A percentile compares a stretch with the other conserved stretches of the same genome.
These are phyloP conservation scores for Eucalyptus erythrocorys DNA, from an alignment of 345 rosid species.

Conservation along the genomic window DNA sequence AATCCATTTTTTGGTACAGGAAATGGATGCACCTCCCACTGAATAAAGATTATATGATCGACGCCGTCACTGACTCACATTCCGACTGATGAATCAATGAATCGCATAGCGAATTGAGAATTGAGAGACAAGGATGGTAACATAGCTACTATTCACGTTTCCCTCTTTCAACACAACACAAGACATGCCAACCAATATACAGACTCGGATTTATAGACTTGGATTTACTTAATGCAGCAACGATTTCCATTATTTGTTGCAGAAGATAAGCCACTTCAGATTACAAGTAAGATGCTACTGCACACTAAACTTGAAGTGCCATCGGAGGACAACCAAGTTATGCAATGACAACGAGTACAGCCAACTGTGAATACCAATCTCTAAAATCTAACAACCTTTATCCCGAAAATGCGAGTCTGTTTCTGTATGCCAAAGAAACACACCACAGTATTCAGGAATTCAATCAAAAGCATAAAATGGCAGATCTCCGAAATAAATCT, in stretches of 20 bases:
- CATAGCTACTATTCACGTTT: background rate
- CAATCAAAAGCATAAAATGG: background rate
- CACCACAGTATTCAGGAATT: background rate
- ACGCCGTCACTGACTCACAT: no score
- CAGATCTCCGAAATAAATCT: background rate
- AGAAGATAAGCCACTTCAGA: background rate
- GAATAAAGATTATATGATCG: background rate
- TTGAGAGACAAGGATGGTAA: background rate
- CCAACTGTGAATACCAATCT: background rate
- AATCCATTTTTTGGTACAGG: background rate
- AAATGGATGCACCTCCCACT: background rate
- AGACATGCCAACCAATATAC: background rate
- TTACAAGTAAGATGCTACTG: background rate
- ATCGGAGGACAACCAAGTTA: background rate
- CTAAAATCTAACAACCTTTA: background rate
- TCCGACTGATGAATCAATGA: background rate
- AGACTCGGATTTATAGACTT: background rate
- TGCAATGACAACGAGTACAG: background rate
- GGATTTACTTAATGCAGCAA: background rate
- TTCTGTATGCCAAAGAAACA: background rate
- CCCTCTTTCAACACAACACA: background rate
- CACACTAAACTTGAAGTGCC: background rate
- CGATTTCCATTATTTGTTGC: background rate
- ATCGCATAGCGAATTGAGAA: background rate
- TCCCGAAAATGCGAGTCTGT: background rate